Conservation (phyloP, 2,329 filamentous ascomycete species). For the Beauveria sp. region DNA sequence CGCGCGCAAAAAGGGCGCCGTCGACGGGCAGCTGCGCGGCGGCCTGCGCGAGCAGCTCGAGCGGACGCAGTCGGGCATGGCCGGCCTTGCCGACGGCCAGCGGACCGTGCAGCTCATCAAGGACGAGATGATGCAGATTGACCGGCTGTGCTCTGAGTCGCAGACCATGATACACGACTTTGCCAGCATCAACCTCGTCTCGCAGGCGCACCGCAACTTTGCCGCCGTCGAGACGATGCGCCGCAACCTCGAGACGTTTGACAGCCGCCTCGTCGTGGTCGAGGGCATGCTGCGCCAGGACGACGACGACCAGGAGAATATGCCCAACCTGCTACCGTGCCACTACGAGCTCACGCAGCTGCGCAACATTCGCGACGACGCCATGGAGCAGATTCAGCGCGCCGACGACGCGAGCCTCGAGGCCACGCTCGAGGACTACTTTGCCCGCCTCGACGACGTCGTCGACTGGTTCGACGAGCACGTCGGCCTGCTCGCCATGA, state of each 20-base stretch:
- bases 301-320: conserved; percentile 77
- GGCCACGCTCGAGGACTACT: conserved; percentile 82
- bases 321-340: conserved; percentile 81
- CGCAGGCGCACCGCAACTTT: conserved; percentile 94
- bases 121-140: conserved; percentile 98
- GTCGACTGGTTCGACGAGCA: conserved; percentile 96
- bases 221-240: conserved; percentile 91
- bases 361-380: conserved; percentile 89
- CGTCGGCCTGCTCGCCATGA: conserved; percentile 79
- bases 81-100: conserved; percentile 79
- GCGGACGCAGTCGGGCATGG: conserved; percentile 90
- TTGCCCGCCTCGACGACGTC: conserved; percentile 74
- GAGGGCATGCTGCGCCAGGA: conserved; percentile 76
- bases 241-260: conserved; percentile 79
- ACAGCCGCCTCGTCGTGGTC: conserved; percentile 65
- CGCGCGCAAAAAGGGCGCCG: conserved; percentile 81
- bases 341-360: conserved; percentile 90
- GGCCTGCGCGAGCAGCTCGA: conserved; percentile 89
- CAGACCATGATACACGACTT: conserved; percentile 98
- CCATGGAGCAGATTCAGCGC: conserved; percentile 88
- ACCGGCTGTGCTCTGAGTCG: conserved; percentile 92
- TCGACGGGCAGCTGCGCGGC: conserved; percentile 83
- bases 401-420: conserved; percentile 67
- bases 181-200: conserved; percentile 81
- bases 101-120: conserved; percentile 88